These are phyloP conservation scores for Rhizophagus sp. DNA, from an alignment of 192 early-diverging fungal genomes.

Conservation along the genomic window DNA sequence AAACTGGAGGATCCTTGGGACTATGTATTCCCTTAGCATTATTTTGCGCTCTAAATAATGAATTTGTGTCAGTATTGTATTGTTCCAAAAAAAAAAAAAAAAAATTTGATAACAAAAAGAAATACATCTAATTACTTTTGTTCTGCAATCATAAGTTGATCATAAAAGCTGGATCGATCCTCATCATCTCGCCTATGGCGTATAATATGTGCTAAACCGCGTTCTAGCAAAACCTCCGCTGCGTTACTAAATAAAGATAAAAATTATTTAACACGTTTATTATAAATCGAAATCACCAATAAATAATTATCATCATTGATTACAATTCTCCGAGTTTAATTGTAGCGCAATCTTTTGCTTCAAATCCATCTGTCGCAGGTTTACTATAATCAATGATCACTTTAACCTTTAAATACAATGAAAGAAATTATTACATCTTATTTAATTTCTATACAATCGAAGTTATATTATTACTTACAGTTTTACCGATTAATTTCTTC, in stretches of 20 bases:
- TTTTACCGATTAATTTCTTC: conserved; percentile 84
- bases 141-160: conserved; percentile 81
- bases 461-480: conserved; percentile 53
- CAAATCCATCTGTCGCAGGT: conserved; percentile 84
- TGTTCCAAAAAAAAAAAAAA: background rate
- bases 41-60: conserved; percentile 54
- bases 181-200: conserved; percentile 83
- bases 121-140: conserved; percentile 46
- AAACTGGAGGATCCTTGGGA: conserved; percentile 73
- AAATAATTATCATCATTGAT: background rate
- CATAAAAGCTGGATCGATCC: conserved; percentile 84
- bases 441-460: background rate
- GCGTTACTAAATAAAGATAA: conserved; percentile 42
- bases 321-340: conserved; percentile 61
- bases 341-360: conserved; percentile 86
- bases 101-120: background rate
- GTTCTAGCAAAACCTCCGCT: conserved; percentile 59
- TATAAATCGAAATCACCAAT: background rate
- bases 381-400: conserved; percentile 83
- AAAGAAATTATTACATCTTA: background rate
- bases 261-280: background rate
- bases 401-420: conserved; percentile 36
- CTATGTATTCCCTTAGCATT: conserved; percentile 81
- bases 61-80: background rate
- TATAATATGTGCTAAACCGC: conserved; percentile 79